Conservation (phyloP, 1,284 basidiomycete genomes). For the Ganoderma leucocontextum region DNA sequence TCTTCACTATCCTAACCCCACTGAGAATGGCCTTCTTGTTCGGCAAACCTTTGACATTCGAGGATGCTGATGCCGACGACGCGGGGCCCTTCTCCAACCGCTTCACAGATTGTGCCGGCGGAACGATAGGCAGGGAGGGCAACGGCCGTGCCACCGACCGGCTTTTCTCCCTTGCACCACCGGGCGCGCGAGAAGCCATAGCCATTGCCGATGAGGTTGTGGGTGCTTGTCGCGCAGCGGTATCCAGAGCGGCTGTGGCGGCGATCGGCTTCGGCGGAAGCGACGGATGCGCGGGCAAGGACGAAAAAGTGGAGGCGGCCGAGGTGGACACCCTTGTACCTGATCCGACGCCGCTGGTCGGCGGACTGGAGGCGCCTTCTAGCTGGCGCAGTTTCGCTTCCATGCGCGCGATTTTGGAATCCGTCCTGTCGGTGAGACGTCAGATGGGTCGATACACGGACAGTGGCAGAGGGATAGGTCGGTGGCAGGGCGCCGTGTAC, state of each 20-base stretch:
- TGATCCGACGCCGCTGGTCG: constrained; percentile 27
- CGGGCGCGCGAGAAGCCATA: constrained; percentile 7
- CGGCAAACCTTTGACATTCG: constrained; percentile 11
- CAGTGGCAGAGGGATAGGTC: not conserved
- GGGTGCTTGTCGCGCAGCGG: constrained; percentile 17
- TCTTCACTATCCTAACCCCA: constrained; percentile 32
- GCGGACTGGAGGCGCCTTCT: constrained; percentile 49
- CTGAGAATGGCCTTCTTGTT: constrained; percentile 23
- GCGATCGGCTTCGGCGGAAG: constrained; percentile 57
- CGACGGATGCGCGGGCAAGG: constrained; percentile 53
- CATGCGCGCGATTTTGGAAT: constrained; percentile 92
- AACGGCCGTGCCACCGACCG: constrained; percentile 17
- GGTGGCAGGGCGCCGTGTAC: not conserved
- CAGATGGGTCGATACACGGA: not conserved
- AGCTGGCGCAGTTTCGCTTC: constrained; percentile 93
- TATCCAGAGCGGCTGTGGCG: constrained; percentile 14
- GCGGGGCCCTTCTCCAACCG: constrained; percentile 6
- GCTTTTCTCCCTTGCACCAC: constrained; percentile 10
- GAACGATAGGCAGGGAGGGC: constrained; percentile 27
- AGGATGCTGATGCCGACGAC: not conserved
- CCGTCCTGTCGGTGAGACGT: constrained; percentile 59
- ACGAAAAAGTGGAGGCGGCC: constrained; percentile 8
- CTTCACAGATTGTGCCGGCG: constrained; percentile 14
- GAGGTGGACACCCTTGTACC: constrained; percentile 26
- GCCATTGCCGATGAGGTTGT: constrained; percentile 14